A percentile compares a stretch with the other conserved stretches of the same genome.
phyloP scores from a whole-genome alignment of 2,329 filamentous ascomycete genomes.

The Decorospora gaudefroyi region DNA sequence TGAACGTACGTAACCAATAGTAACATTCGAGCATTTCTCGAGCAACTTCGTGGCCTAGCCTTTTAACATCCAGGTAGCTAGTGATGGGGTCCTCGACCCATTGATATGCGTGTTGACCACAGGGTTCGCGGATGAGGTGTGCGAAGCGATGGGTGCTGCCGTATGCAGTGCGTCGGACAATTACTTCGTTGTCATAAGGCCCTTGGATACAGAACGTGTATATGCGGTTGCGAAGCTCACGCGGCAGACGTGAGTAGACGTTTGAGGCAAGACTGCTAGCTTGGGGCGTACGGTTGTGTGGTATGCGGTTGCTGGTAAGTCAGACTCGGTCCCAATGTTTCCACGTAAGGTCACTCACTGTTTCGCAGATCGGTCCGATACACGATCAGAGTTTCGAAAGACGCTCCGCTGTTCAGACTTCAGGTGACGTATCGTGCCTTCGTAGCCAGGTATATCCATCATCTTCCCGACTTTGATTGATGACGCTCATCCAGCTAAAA shows the following conservation, averaged over 20 bases:
- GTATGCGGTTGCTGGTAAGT: constrained; percentile 4
- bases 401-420: neutral
- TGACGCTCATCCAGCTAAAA: neutral
- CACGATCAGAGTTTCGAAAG: neutral
- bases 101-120: constrained; percentile 18
- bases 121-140: constrained; percentile 22
- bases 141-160: neutral
- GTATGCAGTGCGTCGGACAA: constrained; percentile 18
- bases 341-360: constrained; percentile 3
- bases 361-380: neutral
- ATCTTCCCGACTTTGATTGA: neutral
- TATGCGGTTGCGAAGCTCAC: constrained; percentile 28
- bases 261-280: neutral
- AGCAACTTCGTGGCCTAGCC: constrained; percentile 7
- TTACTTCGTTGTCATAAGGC: constrained; percentile 25
- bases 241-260: constrained; percentile 20
- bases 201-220: constrained; percentile 26
- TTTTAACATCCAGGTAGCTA: constrained; percentile 2
- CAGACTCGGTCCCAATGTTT: neutral
- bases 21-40: constrained; percentile 27
- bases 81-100: constrained; percentile 26
- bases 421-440: neutral
- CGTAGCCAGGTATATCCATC: neutral
- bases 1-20: constrained; percentile 27
- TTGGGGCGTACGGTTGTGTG: neutral